Percentiles rank a stretch among this genome's conserved stretches.
phyloP scores from a whole-genome alignment of 2,329 filamentous ascomycete species.

The Alternaria longipes region DNA sequence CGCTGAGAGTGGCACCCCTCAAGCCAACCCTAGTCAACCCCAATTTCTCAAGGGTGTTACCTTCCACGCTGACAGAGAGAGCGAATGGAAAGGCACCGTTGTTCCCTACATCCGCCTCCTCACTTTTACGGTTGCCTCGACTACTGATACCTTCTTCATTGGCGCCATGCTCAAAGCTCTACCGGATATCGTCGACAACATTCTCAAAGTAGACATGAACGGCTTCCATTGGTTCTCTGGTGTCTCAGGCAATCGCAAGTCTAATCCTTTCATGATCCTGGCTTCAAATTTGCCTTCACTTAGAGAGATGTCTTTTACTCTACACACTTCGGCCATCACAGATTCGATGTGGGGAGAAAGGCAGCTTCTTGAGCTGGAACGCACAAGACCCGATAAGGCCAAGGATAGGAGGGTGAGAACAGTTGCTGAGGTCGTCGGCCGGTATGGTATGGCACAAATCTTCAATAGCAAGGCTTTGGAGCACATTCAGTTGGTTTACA shows the following conservation, averaged over 20 bases:
- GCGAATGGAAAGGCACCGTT: slow-evolving; percentile 20
- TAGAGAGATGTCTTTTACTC: slow-evolving; percentile 79
- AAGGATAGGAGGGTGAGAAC: slow-evolving; percentile 81
- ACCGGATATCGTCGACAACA: slow-evolving; percentile 14
- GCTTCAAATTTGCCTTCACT: slow-evolving; percentile 86
- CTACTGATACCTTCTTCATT: slow-evolving; percentile 22
- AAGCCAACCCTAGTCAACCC: slow-evolving; percentile 13
- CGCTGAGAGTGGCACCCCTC: slow-evolving; percentile 18
- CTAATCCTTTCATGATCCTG: slow-evolving; percentile 88
- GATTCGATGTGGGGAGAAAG: slow-evolving; percentile 71
- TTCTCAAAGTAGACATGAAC: slow-evolving; percentile 56
- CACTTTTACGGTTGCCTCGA: slow-evolving; percentile 25
- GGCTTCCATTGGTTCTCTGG: slow-evolving; percentile 61
- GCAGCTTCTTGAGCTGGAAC: slow-evolving; percentile 70
- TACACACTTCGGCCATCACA: slow-evolving; percentile 79
- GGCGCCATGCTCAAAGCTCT: slow-evolving; percentile 14
- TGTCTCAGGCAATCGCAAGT: slow-evolving; percentile 83
- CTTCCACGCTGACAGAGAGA: not conserved
- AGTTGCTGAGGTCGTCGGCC: slow-evolving; percentile 80
- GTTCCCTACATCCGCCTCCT: slow-evolving; percentile 20
- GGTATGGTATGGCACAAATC: slow-evolving; percentile 77
- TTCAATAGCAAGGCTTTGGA: slow-evolving; percentile 75
- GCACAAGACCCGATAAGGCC: slow-evolving; percentile 79
- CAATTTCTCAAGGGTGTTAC: slow-evolving; percentile 21
- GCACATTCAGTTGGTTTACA: slow-evolving; percentile 79